Evolutionary conservation across 768 basidiomycete species (phyloP).

Genomic region (Cyclocybe cylindracea): DNA sequence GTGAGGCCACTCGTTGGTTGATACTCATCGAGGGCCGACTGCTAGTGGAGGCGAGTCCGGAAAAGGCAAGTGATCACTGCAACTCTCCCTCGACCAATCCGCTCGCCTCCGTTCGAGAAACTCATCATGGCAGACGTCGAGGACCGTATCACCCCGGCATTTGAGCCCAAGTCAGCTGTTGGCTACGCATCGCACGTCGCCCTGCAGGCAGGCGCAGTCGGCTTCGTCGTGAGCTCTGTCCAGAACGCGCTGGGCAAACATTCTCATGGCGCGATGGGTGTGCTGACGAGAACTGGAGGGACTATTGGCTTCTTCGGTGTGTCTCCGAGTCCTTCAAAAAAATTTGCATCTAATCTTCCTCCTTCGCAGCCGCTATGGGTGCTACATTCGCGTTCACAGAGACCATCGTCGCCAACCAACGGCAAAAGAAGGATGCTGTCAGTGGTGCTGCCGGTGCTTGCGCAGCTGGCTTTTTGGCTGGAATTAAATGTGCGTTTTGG

Average conservation of each 20-base stretch:
- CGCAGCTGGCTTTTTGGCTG: conserved; percentile 91
- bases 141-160: conserved; percentile 22
- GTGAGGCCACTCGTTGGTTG: conserved; percentile 9
- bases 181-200: conserved; percentile 57
- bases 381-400: conserved; percentile 85
- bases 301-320: conserved; percentile 92
- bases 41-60: conserved; percentile 10
- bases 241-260: conserved; percentile 84
- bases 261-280: conserved; percentile 78
- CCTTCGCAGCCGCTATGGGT: conserved; percentile 78
- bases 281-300: conserved; percentile 84
- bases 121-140: conserved; percentile 36
- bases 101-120: conserved; percentile 29
- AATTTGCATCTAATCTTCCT: conserved; percentile 1
- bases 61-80: conserved; percentile 31
- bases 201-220: conserved; percentile 66
- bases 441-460: conserved; percentile 89
- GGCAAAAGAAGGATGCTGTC: conserved; percentile 74
- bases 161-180: conserved; percentile 55
- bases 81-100: conserved; percentile 25
- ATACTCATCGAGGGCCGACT: neutral
- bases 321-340: conserved; percentile 24
- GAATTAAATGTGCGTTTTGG: conserved; percentile 65
- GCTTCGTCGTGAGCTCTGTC: conserved; percentile 63
- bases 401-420: conserved; percentile 75